These are phyloP conservation scores for Cudoniella acicularis DNA, from an alignment of 495 filamentous ascomycete species.

Conservation along the genomic window DNA sequence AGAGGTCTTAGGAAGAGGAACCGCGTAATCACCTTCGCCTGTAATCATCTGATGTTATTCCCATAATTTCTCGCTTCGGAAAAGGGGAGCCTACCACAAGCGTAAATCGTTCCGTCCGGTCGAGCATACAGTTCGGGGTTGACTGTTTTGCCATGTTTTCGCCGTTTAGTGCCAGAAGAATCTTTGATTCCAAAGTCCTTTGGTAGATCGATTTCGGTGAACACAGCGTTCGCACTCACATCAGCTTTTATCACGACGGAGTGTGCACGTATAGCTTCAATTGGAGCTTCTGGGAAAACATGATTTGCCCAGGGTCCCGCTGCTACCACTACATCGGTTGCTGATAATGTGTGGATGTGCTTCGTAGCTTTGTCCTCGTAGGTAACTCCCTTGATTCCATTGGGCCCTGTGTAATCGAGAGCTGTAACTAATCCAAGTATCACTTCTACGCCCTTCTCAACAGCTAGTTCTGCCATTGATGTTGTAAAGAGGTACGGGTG, in stretches of 20 bases:
- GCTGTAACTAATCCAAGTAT: slow-evolving; percentile 60
- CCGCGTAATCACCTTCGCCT: slow-evolving; percentile 76
- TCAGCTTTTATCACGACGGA: slow-evolving; percentile 80
- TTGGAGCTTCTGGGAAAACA: slow-evolving; percentile 71
- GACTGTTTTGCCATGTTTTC: slow-evolving; percentile 45
- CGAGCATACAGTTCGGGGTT: slow-evolving; percentile 93
- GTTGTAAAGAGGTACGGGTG: slow-evolving; percentile 93
- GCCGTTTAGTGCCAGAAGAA: slow-evolving; percentile 40
- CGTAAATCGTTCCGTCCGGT: slow-evolving; percentile 85
- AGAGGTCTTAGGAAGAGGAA: slow-evolving; percentile 72
- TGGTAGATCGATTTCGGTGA: slow-evolving; percentile 83
- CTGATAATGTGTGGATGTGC: slow-evolving; percentile 55
- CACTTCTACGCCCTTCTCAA: slow-evolving; percentile 70
- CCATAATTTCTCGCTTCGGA: neutral
- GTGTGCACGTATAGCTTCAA: slow-evolving; percentile 81
- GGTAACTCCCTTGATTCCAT: slow-evolving; percentile 62
- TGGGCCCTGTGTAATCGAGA: slow-evolving; percentile 50
- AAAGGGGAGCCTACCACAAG: slow-evolving; percentile 52
- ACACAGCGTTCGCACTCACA: slow-evolving; percentile 83
- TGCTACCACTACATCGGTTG: slow-evolving; percentile 78
- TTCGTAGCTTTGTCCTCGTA: slow-evolving; percentile 66
- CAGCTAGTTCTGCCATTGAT: slow-evolving; percentile 75
- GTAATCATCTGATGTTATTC: neutral
- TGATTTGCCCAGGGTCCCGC: slow-evolving; percentile 87
- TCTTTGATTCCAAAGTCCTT: slow-evolving; percentile 47